Evolutionary conservation across 2,329 filamentous ascomycete species (phyloP).

Genomic region (Phialemonium atrogriseum): DNA sequence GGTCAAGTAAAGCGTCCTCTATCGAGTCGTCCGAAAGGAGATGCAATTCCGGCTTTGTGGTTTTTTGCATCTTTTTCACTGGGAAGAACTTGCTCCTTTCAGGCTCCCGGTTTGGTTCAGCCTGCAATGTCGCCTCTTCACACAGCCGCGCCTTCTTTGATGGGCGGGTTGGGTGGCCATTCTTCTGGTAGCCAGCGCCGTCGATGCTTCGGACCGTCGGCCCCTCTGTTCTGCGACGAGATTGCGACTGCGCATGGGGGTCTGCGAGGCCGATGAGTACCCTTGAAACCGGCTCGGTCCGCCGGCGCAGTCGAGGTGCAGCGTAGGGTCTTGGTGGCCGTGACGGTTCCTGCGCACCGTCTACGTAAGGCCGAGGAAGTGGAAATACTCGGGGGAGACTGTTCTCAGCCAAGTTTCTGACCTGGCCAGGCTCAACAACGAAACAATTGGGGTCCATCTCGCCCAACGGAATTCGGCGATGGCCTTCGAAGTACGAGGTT

Average conservation of each 20-base stretch:
- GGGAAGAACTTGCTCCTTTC: slow-evolving; percentile 49
- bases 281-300: slow-evolving; percentile 42
- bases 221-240: slow-evolving; percentile 17
- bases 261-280: slow-evolving; percentile 24
- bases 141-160: slow-evolving; percentile 51
- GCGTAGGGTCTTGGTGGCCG: slow-evolving; percentile 19
- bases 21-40: slow-evolving; percentile 50
- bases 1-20: slow-evolving; percentile 41
- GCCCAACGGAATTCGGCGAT: slow-evolving; percentile 46
- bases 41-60: slow-evolving; percentile 14
- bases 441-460: slow-evolving; percentile 58
- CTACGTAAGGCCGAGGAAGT: slow-evolving; percentile 48
- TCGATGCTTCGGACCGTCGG: slow-evolving; percentile 10
- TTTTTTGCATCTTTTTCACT: slow-evolving; percentile 13
- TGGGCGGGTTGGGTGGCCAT: slow-evolving; percentile 26
- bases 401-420: slow-evolving; percentile 39
- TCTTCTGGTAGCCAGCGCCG: slow-evolving; percentile 13
- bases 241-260: slow-evolving; percentile 6
- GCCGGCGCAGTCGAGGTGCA: slow-evolving; percentile 34
- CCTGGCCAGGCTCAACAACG: slow-evolving; percentile 37
- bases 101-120: slow-evolving; percentile 21
- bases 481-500: slow-evolving; percentile 43
- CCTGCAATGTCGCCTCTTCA: slow-evolving; percentile 27
- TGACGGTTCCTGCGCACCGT: slow-evolving; percentile 18
- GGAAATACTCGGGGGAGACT: slow-evolving; percentile 49